Percentiles rank a stretch among this genome's conserved stretches.
phyloP scores from a whole-genome alignment of 2,329 filamentous ascomycete genomes.

The Beauveria scarabaeidicola region DNA sequence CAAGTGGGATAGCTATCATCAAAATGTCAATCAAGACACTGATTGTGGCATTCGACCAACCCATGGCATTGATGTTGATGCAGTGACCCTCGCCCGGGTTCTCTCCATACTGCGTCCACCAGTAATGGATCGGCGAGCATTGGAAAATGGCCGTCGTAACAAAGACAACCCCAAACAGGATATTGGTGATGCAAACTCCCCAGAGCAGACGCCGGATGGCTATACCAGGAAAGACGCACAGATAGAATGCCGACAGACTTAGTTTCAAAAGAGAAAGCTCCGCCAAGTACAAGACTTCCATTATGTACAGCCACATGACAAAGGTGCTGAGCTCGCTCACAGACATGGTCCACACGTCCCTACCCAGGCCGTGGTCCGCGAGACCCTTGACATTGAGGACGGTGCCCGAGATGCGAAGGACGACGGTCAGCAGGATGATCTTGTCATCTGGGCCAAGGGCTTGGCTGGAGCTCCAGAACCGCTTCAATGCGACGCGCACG shows the following conservation, averaged over 20 bases:
- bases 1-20: slow-evolving; percentile 43
- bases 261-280: slow-evolving; percentile 40
- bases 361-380: slow-evolving; percentile 35
- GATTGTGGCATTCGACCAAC: slow-evolving; percentile 43
- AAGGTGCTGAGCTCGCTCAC: slow-evolving; percentile 34
- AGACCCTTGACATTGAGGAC: slow-evolving; percentile 25
- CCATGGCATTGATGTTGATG: slow-evolving; percentile 38
- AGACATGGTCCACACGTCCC: slow-evolving; percentile 42
- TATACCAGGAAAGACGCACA: slow-evolving; percentile 41
- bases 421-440: slow-evolving; percentile 22
- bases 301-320: slow-evolving; percentile 33
- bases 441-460: slow-evolving; percentile 32
- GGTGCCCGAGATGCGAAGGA: slow-evolving; percentile 22
- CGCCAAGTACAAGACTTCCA: slow-evolving; percentile 37
- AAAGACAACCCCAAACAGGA: slow-evolving; percentile 33
- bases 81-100: slow-evolving; percentile 36
- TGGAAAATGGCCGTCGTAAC: slow-evolving; percentile 38
- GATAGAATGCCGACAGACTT: slow-evolving; percentile 46
- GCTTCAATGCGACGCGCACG: slow-evolving; percentile 30
- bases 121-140: slow-evolving; percentile 41
- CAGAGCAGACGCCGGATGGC: slow-evolving; percentile 32
- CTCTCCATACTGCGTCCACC: slow-evolving; percentile 45
- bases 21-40: slow-evolving; percentile 44
- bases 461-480: slow-evolving; percentile 25
- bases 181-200: slow-evolving; percentile 32